phyloP scores from a whole-genome alignment of 805 yeast genomes.

The Candida argentea region DNA sequence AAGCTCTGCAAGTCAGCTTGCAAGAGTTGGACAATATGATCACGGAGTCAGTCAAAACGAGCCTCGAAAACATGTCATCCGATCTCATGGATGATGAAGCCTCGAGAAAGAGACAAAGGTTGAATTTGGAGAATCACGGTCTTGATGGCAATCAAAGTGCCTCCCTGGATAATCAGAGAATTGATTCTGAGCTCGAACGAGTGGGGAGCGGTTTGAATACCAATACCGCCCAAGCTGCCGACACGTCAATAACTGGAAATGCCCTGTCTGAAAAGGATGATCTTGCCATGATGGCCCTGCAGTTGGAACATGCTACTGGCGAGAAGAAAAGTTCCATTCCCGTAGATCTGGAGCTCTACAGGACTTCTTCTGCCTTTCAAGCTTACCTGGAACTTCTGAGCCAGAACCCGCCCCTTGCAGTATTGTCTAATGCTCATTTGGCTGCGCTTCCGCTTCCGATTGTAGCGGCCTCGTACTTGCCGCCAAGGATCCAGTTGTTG shows the following conservation, averaged over 20 bases:
- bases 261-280: slow-evolving; percentile 3
- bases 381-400: slow-evolving; percentile 32
- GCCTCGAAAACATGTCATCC: no score
- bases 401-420: slow-evolving; percentile 26
- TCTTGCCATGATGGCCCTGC: slow-evolving; percentile 22
- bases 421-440: slow-evolving; percentile 36
- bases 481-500: slow-evolving; percentile 53
- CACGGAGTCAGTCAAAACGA: no score
- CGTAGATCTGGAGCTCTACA: slow-evolving; percentile 31
- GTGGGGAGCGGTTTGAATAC: no score
- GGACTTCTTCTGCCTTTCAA: slow-evolving; percentile 29
- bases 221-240: no score
- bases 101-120: no score
- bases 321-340: slow-evolving; percentile 18
- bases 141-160: no score
- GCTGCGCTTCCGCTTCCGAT: slow-evolving; percentile 52
- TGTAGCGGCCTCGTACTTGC: slow-evolving; percentile 45
- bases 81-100: no score
- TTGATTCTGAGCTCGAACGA: no score
- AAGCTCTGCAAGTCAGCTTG: no score
- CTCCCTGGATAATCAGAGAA: no score
- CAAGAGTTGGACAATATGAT: no score
- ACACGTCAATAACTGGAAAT: neutral
- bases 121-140: no score
- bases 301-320: slow-evolving; percentile 22